Base-by-base conservation (phyloP, 1,284 basidiomycete genomes). In the Ustilago hordei region DNA sequence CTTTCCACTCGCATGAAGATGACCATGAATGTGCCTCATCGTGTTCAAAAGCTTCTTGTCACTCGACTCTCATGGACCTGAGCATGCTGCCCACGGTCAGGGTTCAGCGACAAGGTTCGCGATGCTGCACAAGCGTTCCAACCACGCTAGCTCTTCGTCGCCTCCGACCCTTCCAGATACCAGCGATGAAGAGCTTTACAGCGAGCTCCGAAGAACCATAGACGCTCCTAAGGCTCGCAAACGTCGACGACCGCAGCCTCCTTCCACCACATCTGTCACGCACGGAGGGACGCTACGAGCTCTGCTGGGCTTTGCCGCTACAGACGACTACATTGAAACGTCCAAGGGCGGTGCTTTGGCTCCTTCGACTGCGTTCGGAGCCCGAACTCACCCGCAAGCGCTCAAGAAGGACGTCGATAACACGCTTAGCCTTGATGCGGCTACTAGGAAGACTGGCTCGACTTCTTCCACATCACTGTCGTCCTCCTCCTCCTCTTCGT, bases 261-360 rank as follows among this genome's bases (percentile, higher is more conserved):
- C 4, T 8, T 13, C 45, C 4, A 11, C 45, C 9, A 8, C 31
- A 6, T 5, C 61, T 4, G 60, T 4, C 28, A 13, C 45, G 0
- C 8, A 45, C 3, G 31, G 47, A 7, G 32, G 45, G 3, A 60
- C 50, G 2, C 59, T 78, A 2, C 66, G 75, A 9, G 54, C 60
- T 11, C 55, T 78, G 38, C 67, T 78, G 13, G 71, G 68, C 39
- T 36, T 78, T 19, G 64, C 63, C 7, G 58, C 55, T n/a, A 57
- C 59, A 8, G 75, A 77, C 28, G 75, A 73, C 35, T 77, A 64
- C 39, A 73, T 77, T 43, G 75, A 77, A 12, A 64, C 66, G 2
- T 28, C 48, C 23, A 50, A 50, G 15, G 15, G 3, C 13, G 11
- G 11, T 17, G 28, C 48, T 28, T 28, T 23, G 41, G 41, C 55